These are phyloP conservation scores for Tolypocladium tropicale DNA, from an alignment of 2,329 filamentous ascomycete species.

Conservation along the genomic window DNA sequence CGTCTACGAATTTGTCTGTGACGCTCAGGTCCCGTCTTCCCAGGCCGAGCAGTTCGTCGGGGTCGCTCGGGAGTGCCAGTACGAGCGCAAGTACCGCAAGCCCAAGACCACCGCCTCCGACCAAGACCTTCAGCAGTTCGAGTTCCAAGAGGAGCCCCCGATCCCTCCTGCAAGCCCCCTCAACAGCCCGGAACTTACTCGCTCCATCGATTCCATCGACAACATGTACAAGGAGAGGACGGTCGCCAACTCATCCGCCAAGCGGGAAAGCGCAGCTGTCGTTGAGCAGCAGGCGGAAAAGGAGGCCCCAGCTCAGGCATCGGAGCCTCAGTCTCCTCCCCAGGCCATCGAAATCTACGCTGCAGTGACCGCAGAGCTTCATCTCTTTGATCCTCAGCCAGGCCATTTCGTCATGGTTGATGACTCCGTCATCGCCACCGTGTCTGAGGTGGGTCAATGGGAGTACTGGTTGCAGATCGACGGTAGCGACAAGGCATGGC, in stretches of 20 bases:
- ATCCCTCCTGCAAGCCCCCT: conserved; percentile 55
- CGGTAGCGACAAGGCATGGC: conserved; percentile 67
- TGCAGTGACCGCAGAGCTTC: conserved; percentile 71
- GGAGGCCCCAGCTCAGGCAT: conserved; percentile 13
- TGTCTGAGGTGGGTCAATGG: conserved; percentile 84
- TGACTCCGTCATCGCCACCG: conserved; percentile 60
- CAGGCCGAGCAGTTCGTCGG: conserved; percentile 74
- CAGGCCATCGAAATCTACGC: conserved; percentile 62
- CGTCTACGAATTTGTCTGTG: conserved; percentile 97
- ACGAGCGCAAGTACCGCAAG: conserved; percentile 88
- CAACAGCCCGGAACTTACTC: conserved; percentile 44
- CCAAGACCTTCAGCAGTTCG: conserved; percentile 71
- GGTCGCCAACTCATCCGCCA: conserved; percentile 35
- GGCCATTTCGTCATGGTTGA: conserved; percentile 81
- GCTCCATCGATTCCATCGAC: conserved; percentile 47
- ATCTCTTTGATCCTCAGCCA: conserved; percentile 84
- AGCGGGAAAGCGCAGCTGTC: conserved; percentile 26
- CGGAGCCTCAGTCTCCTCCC: conserved; percentile 34
- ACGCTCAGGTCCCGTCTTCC: conserved; percentile 55
- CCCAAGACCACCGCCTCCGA: conserved; percentile 72
- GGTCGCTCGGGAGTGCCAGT: conserved; percentile 85
- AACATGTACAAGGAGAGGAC: conserved; percentile 41
- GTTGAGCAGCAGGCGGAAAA: conserved; percentile 22
- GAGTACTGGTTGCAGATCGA: conserved; percentile 90
- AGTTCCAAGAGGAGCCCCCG: conserved; percentile 57